Conservation (phyloP, 2,329 filamentous ascomycete species). For the Dothiorella sarmentorum region DNA sequence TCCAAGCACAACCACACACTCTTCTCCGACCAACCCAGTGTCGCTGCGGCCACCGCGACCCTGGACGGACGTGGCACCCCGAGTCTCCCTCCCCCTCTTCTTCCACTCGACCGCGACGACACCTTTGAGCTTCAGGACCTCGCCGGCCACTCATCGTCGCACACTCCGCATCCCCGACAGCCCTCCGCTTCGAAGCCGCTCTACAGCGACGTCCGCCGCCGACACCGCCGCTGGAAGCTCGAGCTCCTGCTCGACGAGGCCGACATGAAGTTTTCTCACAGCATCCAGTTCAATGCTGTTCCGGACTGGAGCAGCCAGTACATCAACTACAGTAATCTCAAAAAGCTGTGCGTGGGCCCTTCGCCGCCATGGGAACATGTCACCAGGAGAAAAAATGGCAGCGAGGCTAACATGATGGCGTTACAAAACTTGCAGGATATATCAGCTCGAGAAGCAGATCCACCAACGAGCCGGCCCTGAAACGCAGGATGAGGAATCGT, state of each 20-base stretch:
- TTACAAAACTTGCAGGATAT: conserved; percentile 70
- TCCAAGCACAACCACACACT: neutral
- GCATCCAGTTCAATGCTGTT: conserved; percentile 98
- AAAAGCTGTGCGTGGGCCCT: conserved; percentile 83
- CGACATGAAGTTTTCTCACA: conserved; percentile 99
- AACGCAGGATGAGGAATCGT: conserved; percentile 71
- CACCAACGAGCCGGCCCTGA: conserved; percentile 56
- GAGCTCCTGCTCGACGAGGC: conserved; percentile 67
- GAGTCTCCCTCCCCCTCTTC: conserved; percentile 6
- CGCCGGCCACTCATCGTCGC: neutral
- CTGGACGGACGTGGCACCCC: conserved; percentile 4
- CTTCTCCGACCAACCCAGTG: neutral
- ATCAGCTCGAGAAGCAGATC: conserved; percentile 83
- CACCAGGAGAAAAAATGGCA: no score
- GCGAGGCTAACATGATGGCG: no score
- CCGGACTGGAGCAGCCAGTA: conserved; percentile 99
- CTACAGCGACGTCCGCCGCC: neutral
- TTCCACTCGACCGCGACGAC: neutral
- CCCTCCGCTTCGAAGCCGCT: neutral
- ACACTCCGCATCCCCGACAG: neutral
- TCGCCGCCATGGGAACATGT: neutral
- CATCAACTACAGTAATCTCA: conserved; percentile 96
- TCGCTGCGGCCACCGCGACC: conserved; percentile 13
- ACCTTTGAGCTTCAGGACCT: conserved; percentile 17
- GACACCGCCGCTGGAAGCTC: conserved; percentile 56